phyloP scores from a whole-genome alignment of 73 alveolate species.

The Paramecium sonneborni region DNA sequence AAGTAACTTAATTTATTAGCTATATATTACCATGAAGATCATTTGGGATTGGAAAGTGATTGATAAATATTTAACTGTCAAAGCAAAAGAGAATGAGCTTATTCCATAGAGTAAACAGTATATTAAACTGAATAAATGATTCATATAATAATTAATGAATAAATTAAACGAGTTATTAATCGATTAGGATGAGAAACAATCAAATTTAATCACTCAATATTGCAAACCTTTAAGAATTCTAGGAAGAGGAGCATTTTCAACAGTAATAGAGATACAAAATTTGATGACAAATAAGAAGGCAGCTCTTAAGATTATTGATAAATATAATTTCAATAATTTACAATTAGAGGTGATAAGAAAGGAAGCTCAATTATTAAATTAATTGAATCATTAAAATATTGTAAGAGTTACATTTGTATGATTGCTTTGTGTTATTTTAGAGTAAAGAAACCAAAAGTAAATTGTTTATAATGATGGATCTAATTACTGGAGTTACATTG shows the following conservation, averaged over 20 bases:
- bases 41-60: neutral
- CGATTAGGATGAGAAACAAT: neutral
- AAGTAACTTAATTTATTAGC: neutral
- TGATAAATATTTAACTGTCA: neutral
- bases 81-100: neutral
- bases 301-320: neutral
- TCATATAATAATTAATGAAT: neutral
- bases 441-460: constrained; percentile 29
- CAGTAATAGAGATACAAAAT: neutral
- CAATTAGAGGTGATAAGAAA: neutral
- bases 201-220: neutral
- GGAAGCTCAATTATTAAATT: neutral
- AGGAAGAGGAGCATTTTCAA: constrained; percentile 23
- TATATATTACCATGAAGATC: neutral
- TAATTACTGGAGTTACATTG: constrained; percentile 15
- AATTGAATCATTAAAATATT: neutral
- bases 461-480: constrained; percentile 12
- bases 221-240: neutral
- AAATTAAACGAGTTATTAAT: neutral
- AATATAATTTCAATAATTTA: neutral
- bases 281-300: neutral
- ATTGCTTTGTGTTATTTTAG: neutral
- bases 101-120: neutral
- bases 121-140: neutral
- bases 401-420: constrained; percentile 37